A percentile compares a stretch with the other conserved stretches of the same genome.
phyloP scores from a whole-genome alignment of 495 filamentous ascomycete genomes.

The Polyplosphaeria fusca region DNA sequence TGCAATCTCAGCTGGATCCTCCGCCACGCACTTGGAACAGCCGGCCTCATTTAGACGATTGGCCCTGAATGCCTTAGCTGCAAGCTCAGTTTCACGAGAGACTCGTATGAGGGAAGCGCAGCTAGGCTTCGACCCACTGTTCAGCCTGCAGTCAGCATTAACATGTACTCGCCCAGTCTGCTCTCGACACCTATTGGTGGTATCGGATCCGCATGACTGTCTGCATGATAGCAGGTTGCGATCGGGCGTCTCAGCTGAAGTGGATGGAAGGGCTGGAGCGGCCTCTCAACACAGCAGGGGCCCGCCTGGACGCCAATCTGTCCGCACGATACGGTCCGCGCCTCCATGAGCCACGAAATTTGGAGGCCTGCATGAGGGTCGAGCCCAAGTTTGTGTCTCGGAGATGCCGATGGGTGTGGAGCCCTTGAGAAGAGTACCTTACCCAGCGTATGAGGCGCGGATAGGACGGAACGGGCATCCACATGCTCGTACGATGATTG shows the following conservation, averaged over 20 bases:
- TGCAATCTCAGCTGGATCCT: neutral
- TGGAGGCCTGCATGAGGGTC: neutral
- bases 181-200: slow-evolving; percentile 7
- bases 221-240: slow-evolving; percentile 1
- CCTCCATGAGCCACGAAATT: slow-evolving; percentile 1
- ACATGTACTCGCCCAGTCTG: slow-evolving; percentile 7
- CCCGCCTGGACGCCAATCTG: slow-evolving; percentile 3
- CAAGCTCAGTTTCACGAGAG: neutral
- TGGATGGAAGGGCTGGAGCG: slow-evolving; percentile 9
- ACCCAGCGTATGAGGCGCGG: neutral
- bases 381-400: neutral
- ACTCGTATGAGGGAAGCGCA: neutral
- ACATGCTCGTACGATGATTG: neutral
- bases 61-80: neutral
- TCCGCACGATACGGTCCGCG: slow-evolving; percentile 3
- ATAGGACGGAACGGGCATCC: neutral
- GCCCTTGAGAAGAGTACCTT: neutral
- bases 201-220: neutral
- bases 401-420: neutral
- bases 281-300: slow-evolving; percentile 7
- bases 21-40: neutral
- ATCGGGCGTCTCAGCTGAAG: neutral
- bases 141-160: neutral
- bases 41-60: neutral
- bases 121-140: neutral